Evolutionary conservation across 2,329 filamentous ascomycete species (phyloP).

Genomic region (Curvularia sp.): DNA sequence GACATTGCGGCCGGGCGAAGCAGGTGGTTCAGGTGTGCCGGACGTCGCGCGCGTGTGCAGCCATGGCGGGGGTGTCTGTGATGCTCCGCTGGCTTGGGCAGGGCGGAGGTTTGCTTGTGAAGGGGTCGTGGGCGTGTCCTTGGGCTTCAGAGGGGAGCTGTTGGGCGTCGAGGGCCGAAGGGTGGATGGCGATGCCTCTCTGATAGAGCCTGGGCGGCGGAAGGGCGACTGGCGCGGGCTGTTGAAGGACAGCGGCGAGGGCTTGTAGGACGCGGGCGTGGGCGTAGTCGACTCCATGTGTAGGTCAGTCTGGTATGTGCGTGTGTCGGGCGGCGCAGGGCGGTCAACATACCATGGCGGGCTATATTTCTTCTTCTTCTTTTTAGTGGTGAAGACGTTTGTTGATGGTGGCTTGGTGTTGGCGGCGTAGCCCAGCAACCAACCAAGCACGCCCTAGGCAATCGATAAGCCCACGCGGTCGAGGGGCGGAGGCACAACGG

Average conservation of each 20-base stretch:
- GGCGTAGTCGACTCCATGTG: slow-evolving; percentile 43
- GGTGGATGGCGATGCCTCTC: slow-evolving; percentile 50
- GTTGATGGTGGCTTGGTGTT: slow-evolving; percentile 16
- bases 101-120: slow-evolving; percentile 41
- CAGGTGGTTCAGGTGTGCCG: slow-evolving; percentile 38
- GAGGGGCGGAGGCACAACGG: not conserved
- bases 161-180: slow-evolving; percentile 51
- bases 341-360: slow-evolving; percentile 13
- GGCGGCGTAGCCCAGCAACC: slow-evolving; percentile 14
- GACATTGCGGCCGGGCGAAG: slow-evolving; percentile 40
- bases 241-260: slow-evolving; percentile 55
- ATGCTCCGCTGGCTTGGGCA: slow-evolving; percentile 38
- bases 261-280: slow-evolving; percentile 49
- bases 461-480: slow-evolving; percentile 10
- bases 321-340: not conserved
- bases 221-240: slow-evolving; percentile 56
- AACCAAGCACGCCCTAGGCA: not conserved
- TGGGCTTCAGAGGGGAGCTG: slow-evolving; percentile 52
- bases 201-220: slow-evolving; percentile 53
- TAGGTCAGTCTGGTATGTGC: not conserved
- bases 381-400: not conserved
- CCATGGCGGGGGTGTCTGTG: slow-evolving; percentile 47
- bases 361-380: not conserved
- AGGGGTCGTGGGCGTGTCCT: slow-evolving; percentile 35
- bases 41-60: slow-evolving; percentile 43